These are phyloP conservation scores for Pythium volutum DNA, from an alignment of 352 stramenopile genomes.

Conservation along the genomic window DNA sequence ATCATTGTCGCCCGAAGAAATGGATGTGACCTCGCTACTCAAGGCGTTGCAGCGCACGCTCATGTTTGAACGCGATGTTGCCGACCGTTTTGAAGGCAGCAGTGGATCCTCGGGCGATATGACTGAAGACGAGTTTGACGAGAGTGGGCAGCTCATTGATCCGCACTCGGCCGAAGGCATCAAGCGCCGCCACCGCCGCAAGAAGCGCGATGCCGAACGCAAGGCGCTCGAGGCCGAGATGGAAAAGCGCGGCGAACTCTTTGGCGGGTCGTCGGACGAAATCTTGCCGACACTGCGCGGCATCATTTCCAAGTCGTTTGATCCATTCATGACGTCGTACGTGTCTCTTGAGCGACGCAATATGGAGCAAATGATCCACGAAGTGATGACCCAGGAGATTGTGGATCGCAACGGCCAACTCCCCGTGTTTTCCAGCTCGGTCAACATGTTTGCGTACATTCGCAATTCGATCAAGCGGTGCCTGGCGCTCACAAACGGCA, in stretches of 20 bases:
- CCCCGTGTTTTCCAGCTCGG: slow-evolving; percentile 95
- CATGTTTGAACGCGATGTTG: slow-evolving; percentile 78
- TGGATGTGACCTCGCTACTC: slow-evolving; percentile 69
- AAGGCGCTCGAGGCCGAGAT: slow-evolving; percentile 66
- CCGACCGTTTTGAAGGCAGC: slow-evolving; percentile 63
- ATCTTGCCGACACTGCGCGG: slow-evolving; percentile 59
- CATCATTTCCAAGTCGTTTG: slow-evolving; percentile 93
- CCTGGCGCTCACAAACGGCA: slow-evolving; percentile 94
- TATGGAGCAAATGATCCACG: slow-evolving; percentile 91
- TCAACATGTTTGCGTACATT: slow-evolving; percentile 99
- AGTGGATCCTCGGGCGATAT: slow-evolving; percentile 31
- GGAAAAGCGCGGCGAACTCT: slow-evolving; percentile 49
- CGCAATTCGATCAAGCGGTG: slow-evolving; percentile 98
- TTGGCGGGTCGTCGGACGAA: slow-evolving; percentile 35
- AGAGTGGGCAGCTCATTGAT: slow-evolving; percentile 72
- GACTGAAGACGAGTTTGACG: slow-evolving; percentile 65
- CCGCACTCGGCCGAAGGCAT: slow-evolving; percentile 70
- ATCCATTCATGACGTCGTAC: slow-evolving; percentile 98
- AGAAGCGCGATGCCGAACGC: slow-evolving; percentile 71
- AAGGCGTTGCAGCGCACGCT: slow-evolving; percentile 71
- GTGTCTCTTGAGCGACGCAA: slow-evolving; percentile 95
- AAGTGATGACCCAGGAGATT: slow-evolving; percentile 90
- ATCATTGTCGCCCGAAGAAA: slow-evolving; percentile 60
- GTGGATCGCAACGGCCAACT: slow-evolving; percentile 94
- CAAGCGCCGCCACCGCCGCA: slow-evolving; percentile 64